Evolutionary conservation across 2,329 filamentous ascomycete species (phyloP).

Genomic region (Aspergillus tanneri): DNA sequence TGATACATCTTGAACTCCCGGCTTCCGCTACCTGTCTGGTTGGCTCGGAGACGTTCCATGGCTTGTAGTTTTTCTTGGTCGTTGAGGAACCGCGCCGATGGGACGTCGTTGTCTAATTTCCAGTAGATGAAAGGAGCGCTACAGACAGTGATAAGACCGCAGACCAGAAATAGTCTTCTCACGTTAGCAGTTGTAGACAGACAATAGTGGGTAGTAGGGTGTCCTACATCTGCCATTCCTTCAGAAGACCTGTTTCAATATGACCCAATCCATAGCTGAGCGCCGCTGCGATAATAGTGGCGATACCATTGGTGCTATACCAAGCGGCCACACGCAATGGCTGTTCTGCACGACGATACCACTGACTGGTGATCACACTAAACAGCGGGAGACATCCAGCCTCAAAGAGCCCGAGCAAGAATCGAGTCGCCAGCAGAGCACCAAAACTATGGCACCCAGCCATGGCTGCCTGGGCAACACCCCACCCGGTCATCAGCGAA

Average conservation of each 20-base stretch:
- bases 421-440: constrained; percentile 49
- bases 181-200: background rate
- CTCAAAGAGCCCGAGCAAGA: constrained; percentile 56
- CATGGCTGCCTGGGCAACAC: constrained; percentile 50
- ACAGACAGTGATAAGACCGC: constrained; percentile 60
- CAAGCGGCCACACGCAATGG: constrained; percentile 63
- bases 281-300: constrained; percentile 57
- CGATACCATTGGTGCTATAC: constrained; percentile 63
- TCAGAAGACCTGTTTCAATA: constrained; percentile 46
- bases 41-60: constrained; percentile 51
- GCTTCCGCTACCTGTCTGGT: constrained; percentile 49
- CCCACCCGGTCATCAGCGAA: constrained; percentile 48
- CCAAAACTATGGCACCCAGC: constrained; percentile 49
- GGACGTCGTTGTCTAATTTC: constrained; percentile 58
- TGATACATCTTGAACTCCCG: constrained; percentile 50
- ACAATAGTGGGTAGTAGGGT: background rate
- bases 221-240: constrained; percentile 52
- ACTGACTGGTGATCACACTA: constrained; percentile 46
- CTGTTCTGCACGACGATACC: constrained; percentile 57
- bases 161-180: constrained; percentile 59
- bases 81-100: constrained; percentile 51
- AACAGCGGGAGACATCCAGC: constrained; percentile 51
- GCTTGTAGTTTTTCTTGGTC: constrained; percentile 49
- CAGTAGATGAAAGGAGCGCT: constrained; percentile 60
- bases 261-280: constrained; percentile 60